Conservation (phyloP, 495 filamentous ascomycete genomes). For the Penicillium pancosmium region DNA sequence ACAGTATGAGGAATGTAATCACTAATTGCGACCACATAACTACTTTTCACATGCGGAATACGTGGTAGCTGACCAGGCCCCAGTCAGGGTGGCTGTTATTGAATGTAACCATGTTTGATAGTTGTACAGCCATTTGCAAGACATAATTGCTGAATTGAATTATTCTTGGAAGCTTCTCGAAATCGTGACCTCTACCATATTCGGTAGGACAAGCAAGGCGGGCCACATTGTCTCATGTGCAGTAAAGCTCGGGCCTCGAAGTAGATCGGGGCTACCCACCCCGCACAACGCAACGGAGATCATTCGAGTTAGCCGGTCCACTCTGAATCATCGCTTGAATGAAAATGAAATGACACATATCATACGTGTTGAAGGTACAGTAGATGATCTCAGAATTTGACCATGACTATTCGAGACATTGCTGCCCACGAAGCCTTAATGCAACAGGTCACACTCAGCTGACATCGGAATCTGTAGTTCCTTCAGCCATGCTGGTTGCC, state of each 20-base stretch:
- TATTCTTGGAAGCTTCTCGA: not conserved
- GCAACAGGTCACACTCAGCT: not conserved
- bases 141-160: not conserved
- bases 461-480: not conserved
- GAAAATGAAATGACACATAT: not conserved
- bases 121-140: not conserved
- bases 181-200: not conserved
- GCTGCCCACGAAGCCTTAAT: not conserved
- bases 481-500: not conserved
- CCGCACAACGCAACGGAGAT: not conserved
- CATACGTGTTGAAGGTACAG: not conserved
- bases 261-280: not conserved
- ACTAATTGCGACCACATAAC: no score
- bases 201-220: not conserved
- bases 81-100: not conserved
- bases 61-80: no score
- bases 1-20: no score
- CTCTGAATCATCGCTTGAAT: not conserved
- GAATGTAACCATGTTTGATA: not conserved
- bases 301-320: not conserved
- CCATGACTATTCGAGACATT: not conserved
- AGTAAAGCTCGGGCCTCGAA: not conserved
- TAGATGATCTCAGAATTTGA: not conserved
- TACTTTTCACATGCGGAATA: no score
- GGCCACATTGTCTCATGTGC: not conserved